A percentile compares a stretch with the other conserved stretches of the same genome.
Evolutionary conservation across 2,329 filamentous ascomycete species (phyloP).

Genomic region (Lachnellula subtilissima): DNA sequence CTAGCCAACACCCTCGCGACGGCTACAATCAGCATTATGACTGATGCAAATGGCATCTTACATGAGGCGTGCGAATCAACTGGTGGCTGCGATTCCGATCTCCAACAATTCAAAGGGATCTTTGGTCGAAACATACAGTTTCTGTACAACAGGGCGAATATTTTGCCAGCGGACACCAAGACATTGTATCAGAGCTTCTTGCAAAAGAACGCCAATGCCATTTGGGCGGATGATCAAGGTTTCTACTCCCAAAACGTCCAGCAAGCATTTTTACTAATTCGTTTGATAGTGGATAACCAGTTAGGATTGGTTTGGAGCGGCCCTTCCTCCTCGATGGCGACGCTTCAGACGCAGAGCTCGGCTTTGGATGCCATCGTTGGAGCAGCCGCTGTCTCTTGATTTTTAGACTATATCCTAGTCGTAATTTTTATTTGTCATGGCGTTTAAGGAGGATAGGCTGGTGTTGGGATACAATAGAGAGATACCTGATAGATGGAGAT

Average conservation of each 20-base stretch:
- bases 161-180: conserved; percentile 39
- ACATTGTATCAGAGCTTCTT: conserved; percentile 51
- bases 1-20: conserved; percentile 50
- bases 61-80: conserved; percentile 49
- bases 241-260: no score
- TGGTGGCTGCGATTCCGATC: conserved; percentile 39
- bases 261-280: no score
- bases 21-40: conserved; percentile 44
- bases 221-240: conserved; percentile 55
- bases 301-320: conserved; percentile 64
- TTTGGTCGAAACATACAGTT: conserved; percentile 61
- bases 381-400: conserved; percentile 35
- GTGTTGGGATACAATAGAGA: not conserved
- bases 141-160: conserved; percentile 39
- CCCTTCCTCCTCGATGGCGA: conserved; percentile 49
- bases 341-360: conserved; percentile 58
- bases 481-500: not conserved
- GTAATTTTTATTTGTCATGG: not conserved
- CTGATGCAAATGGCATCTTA: conserved; percentile 44
- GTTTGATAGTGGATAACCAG: conserved; percentile 36
- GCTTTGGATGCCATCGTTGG: conserved; percentile 65
- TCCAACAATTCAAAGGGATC: conserved; percentile 67
- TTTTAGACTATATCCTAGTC: not conserved
- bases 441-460: not conserved
- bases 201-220: conserved; percentile 55